These are phyloP conservation scores for Theobroma cacao DNA, from an alignment of 345 rosid genomes.

Conservation along the genomic window DNA sequence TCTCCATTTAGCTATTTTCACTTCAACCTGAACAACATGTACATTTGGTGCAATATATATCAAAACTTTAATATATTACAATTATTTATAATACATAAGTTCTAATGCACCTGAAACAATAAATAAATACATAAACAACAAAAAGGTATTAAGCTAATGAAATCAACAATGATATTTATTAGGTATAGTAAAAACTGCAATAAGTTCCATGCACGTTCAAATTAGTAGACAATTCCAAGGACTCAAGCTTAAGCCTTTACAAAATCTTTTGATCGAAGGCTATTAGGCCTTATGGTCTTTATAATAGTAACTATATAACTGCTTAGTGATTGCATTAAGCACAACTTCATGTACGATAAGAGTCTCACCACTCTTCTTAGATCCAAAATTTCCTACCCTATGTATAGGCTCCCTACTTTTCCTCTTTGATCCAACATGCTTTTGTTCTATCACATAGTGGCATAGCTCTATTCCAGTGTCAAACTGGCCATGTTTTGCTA, in stretches of 20 bases:
- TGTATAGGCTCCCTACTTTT: neutral
- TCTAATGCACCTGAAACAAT: neutral
- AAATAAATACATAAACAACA: neutral
- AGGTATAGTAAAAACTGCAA: neutral
- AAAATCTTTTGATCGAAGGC: neutral
- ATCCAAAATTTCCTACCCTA: neutral
- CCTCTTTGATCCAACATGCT: neutral
- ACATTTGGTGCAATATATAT: neutral
- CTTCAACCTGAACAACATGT: conserved; percentile 69
- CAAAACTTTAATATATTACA: neutral
- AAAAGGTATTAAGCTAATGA: neutral
- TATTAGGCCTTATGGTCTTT: conserved; percentile 6
- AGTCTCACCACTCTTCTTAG: neutral
- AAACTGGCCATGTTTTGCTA: neutral
- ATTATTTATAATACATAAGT: neutral
- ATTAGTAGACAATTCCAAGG: neutral
- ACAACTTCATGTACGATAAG: neutral
- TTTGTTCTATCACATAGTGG: neutral
- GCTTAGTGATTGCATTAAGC: neutral
- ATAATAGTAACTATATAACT: neutral
- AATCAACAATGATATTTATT: neutral
- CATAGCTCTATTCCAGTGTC: neutral
- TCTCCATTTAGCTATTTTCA: too few relatives aligned
- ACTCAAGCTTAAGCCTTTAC: neutral
- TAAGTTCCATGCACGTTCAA: neutral